Conservation (phyloP, 2,329 filamentous ascomycete genomes). For the Dryadomyces sulphureus region DNA sequence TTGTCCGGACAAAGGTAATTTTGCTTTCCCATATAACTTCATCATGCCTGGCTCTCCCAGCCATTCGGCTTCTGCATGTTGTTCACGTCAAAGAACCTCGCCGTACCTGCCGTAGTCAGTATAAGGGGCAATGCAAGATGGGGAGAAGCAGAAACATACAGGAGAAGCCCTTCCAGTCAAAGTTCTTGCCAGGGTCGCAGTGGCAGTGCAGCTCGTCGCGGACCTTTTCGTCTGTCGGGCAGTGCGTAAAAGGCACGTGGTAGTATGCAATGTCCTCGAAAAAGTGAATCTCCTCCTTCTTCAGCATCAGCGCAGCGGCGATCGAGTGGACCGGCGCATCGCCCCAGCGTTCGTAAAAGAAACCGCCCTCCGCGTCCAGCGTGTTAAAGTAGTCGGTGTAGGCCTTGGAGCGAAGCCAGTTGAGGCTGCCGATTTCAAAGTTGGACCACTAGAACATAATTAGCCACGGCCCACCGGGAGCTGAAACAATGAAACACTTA, state of each 20-base stretch:
- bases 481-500: slow-evolving; percentile 30
- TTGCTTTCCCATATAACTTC: slow-evolving; percentile 11
- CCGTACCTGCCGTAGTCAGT: slow-evolving; percentile 47
- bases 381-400: slow-evolving; percentile 86
- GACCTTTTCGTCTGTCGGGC: slow-evolving; percentile 77
- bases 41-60: slow-evolving; percentile 56
- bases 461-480: slow-evolving; percentile 7
- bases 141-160: slow-evolving; percentile 43
- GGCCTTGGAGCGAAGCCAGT: slow-evolving; percentile 80
- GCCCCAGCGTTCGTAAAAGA: slow-evolving; percentile 98
- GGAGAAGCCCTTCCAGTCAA: slow-evolving; percentile 98
- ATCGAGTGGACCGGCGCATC: slow-evolving; percentile 98
- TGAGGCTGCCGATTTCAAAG: slow-evolving; percentile 88
- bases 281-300: slow-evolving; percentile 92
- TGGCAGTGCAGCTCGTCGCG: slow-evolving; percentile 78
- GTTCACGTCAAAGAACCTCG: slow-evolving; percentile 74
- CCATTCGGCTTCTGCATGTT: slow-evolving; percentile 70
- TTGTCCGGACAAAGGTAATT: not conserved
- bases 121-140: not conserved
- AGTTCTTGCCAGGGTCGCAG: slow-evolving; percentile 93
- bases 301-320: slow-evolving; percentile 70
- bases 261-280: slow-evolving; percentile 99
- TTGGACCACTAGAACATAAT: slow-evolving; percentile 71
- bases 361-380: slow-evolving; percentile 81
- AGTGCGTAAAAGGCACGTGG: slow-evolving; percentile 96